Evolutionary conservation across 495 filamentous ascomycete genomes (phyloP).

Genomic region (Amorphotheca resinae): DNA sequence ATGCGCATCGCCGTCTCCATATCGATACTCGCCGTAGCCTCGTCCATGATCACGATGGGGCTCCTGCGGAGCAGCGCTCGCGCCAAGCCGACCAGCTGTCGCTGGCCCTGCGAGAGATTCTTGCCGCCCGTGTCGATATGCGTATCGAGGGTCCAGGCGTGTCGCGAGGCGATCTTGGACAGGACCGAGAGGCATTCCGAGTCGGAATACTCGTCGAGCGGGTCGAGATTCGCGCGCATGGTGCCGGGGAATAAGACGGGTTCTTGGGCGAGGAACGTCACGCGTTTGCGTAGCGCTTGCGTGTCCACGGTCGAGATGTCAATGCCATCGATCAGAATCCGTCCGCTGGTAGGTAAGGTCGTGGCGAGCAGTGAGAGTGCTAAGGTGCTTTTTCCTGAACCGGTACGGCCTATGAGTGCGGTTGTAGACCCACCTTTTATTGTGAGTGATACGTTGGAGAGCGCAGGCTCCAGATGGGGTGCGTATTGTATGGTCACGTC

Average conservation of each 20-base stretch:
- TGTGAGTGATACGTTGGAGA: constrained; percentile 48
- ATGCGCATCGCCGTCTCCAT: constrained; percentile 63
- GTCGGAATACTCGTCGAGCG: constrained; percentile 26
- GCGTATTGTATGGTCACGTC: constrained; percentile 68
- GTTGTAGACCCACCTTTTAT: constrained; percentile 61
- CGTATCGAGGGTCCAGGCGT: constrained; percentile 42
- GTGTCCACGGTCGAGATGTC: constrained; percentile 47
- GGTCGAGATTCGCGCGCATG: constrained; percentile 47
- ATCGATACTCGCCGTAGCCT: constrained; percentile 82
- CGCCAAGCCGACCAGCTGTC: constrained; percentile 48
- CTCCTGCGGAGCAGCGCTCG: constrained; percentile 45
- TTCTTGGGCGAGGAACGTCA: constrained; percentile 42
- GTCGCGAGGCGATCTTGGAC: constrained; percentile 34
- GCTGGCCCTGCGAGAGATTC: constrained; percentile 33
- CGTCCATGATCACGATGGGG: constrained; percentile 54
- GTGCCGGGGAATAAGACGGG: constrained; percentile 50
- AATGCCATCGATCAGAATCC: constrained; percentile 46
- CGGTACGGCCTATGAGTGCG: constrained; percentile 27
- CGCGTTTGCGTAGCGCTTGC: constrained; percentile 40
- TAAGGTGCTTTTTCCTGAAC: constrained; percentile 56
- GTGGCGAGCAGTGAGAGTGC: constrained; percentile 51
- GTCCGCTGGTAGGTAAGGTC: constrained; percentile 36
- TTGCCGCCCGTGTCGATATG: constrained; percentile 43
- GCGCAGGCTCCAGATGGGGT: constrained; percentile 55
- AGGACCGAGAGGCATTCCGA: constrained; percentile 38